A percentile compares a stretch with the other conserved stretches of the same genome.
phyloP scores from a whole-genome alignment of 2,329 filamentous ascomycete genomes.

The Stemphylium lycopersici region DNA sequence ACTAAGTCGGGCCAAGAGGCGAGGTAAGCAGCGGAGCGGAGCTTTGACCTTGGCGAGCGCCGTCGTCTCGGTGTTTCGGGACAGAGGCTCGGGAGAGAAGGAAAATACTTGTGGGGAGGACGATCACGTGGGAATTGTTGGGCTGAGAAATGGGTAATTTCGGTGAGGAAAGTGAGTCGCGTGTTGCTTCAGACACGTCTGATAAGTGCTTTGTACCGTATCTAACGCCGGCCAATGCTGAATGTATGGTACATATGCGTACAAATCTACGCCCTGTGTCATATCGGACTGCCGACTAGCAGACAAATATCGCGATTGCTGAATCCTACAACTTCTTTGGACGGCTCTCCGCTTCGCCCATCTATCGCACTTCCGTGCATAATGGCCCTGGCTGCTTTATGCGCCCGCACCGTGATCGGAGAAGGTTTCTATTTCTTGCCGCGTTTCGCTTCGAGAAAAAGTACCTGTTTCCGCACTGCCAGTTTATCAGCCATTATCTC shows the following conservation, averaged over 20 bases:
- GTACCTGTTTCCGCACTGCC: slow-evolving; percentile 88
- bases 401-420: neutral
- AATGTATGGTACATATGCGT: slow-evolving; percentile 34
- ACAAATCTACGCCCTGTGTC: slow-evolving; percentile 14
- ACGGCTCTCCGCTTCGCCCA: neutral
- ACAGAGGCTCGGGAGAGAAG: neutral
- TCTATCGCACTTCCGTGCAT: neutral
- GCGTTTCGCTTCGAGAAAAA: slow-evolving; percentile 93
- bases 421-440: slow-evolving; percentile 58
- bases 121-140: neutral
- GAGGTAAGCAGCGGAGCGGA: slow-evolving; percentile 7
- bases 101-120: neutral
- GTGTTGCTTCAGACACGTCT: neutral
- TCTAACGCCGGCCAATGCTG: slow-evolving; percentile 38
- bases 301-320: neutral
- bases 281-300: neutral
- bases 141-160: neutral
- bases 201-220: slow-evolving; percentile 8
- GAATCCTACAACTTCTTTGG: neutral
- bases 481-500: slow-evolving; percentile 21
- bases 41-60: slow-evolving; percentile 4
- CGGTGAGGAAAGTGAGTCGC: neutral
- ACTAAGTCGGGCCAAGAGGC: slow-evolving; percentile 11
- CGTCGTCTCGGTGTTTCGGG: slow-evolving; percentile 5
- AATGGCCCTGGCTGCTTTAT: neutral